A percentile compares a stretch with the other conserved stretches of the same genome.
These are phyloP conservation scores for Apophysomyces variabilis DNA, from an alignment of 371 early-diverging fungal species.

Conservation along the genomic window DNA sequence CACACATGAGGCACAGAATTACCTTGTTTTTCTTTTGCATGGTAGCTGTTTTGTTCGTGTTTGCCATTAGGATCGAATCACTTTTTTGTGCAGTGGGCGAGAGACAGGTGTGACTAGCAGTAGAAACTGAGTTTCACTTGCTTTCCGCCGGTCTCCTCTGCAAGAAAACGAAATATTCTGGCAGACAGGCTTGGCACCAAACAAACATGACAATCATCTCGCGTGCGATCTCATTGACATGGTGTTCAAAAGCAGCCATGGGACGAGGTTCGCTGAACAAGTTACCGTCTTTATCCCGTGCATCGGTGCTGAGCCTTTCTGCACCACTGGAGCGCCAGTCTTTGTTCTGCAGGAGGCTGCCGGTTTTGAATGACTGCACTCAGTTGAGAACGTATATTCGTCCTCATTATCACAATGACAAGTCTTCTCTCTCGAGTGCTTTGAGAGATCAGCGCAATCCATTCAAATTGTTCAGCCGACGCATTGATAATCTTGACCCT, in stretches of 20 bases:
- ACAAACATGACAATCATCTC: background rate
- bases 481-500: constrained; percentile 35
- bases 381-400: constrained; percentile 26
- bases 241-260: background rate
- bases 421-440: constrained; percentile 27
- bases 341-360: background rate
- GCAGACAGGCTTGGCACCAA: background rate
- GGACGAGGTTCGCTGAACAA: background rate
- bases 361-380: background rate
- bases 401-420: constrained; percentile 37
- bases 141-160: too few species aligned
- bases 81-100: too few species aligned
- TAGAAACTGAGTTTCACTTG: too few species aligned
- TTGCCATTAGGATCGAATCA: too few species aligned
- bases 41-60: background rate
- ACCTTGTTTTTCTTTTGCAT: background rate
- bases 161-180: too few species aligned
- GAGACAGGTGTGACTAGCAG: too few species aligned
- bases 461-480: constrained; percentile 26
- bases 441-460: constrained; percentile 30
- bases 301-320: background rate
- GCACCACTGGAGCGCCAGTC: background rate
- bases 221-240: background rate
- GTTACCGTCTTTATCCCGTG: background rate
- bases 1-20: too few species aligned